Evolutionary conservation across 106 monocot genomes (phyloP).

Genomic region (Dactylorhiza incarnata): DNA sequence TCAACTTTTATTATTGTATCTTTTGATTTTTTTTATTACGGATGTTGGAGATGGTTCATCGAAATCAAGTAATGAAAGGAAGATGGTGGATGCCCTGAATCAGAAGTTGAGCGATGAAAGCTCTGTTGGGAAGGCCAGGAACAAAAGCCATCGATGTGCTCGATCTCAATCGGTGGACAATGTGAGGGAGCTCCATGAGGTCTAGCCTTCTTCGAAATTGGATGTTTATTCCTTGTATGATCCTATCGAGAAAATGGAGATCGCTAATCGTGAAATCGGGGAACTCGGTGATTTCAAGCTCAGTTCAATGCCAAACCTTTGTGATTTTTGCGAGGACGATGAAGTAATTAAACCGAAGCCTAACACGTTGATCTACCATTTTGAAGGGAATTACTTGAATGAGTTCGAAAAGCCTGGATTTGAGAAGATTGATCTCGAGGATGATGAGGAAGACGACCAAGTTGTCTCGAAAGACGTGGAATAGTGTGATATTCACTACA

Average conservation of each 20-base stretch:
- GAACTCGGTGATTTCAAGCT: background rate
- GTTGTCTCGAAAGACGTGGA: background rate
- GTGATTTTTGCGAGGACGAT: background rate
- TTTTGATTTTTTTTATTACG: no score
- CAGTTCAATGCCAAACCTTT: background rate
- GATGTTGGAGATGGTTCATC: no score
- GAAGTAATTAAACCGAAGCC: slow-evolving; percentile 3
- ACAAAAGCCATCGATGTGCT: background rate
- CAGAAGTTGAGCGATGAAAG: background rate
- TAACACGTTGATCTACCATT: background rate
- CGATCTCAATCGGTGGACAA: slow-evolving; percentile 46
- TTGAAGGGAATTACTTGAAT: background rate
- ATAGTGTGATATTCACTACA: no score
- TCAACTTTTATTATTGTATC: no score
- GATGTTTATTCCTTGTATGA: slow-evolving; percentile 6
- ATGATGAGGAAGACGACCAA: background rate
- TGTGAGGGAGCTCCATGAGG: slow-evolving; percentile 64
- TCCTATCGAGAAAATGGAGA: slow-evolving; percentile 1
- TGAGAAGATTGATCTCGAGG: slow-evolving; percentile 11
- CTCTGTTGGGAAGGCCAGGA: background rate
- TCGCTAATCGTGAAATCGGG: background rate
- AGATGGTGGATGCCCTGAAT: slow-evolving; percentile 18
- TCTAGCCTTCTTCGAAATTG: slow-evolving; percentile 33
- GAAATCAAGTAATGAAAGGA: slow-evolving; percentile 17
- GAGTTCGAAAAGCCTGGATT: slow-evolving; percentile 35